These are phyloP conservation scores for Collariella sp. DNA, from an alignment of 495 filamentous ascomycete genomes.

Conservation along the genomic window DNA sequence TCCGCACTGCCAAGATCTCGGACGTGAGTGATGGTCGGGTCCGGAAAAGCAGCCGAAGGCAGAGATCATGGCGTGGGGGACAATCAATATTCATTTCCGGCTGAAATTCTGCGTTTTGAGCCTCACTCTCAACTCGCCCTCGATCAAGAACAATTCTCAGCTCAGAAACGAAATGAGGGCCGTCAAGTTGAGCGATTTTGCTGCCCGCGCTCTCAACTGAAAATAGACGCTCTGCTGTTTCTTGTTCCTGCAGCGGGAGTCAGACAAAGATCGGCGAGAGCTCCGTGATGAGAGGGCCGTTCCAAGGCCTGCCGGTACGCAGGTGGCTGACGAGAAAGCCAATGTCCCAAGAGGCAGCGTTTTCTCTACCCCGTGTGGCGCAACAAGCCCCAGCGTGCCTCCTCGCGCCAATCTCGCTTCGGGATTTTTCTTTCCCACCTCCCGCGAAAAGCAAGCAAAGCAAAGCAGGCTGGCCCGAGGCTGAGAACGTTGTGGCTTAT, in stretches of 20 bases:
- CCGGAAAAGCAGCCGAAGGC: neutral
- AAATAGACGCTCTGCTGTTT: conserved; percentile 1
- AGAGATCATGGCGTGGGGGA: neutral
- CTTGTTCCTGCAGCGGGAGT: conserved; percentile 17
- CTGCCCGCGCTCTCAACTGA: neutral
- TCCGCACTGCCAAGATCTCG: neutral
- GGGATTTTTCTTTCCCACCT: neutral
- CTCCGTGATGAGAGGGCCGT: neutral
- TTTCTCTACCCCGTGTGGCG: neutral
- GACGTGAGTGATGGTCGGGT: neutral
- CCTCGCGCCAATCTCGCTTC: conserved; percentile 5
- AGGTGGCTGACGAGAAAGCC: neutral
- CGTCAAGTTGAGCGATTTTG: no score
- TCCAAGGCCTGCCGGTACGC: neutral
- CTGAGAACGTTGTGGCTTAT: conserved; percentile 3
- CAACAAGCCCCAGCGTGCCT: neutral
- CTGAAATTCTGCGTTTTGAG: conserved; percentile 5
- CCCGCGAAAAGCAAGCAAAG: neutral
- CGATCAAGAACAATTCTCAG: no score
- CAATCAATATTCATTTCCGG: conserved; percentile 9
- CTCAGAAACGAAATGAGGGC: no score
- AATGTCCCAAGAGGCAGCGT: no score
- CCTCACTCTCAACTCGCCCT: conserved; percentile 4
- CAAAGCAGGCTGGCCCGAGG: neutral
- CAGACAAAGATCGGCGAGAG: neutral